These are phyloP conservation scores for Melaleuca alternifolia DNA, from an alignment of 345 rosid genomes.

Conservation along the genomic window DNA sequence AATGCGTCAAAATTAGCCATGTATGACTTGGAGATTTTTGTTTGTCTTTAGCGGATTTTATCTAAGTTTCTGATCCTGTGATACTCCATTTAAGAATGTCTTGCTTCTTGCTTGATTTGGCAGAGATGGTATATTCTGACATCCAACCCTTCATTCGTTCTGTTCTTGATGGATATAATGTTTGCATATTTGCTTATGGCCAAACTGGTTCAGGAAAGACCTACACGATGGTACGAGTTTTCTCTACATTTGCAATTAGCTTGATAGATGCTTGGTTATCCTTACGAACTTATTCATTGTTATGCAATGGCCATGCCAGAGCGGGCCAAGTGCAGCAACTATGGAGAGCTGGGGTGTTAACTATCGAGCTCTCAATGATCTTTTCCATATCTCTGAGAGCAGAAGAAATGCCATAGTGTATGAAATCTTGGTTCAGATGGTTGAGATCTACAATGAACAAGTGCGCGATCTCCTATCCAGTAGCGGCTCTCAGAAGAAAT, in stretches of 20 bases:
- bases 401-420: constrained; percentile 42
- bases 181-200: constrained; percentile 96
- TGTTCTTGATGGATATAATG: constrained; percentile 80
- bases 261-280: neutral
- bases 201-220: constrained; percentile 99
- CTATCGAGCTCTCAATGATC: constrained; percentile 73
- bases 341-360: constrained; percentile 90
- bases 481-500: constrained; percentile 59
- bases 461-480: constrained; percentile 61
- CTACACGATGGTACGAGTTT: constrained; percentile 61
- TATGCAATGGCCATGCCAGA: constrained; percentile 22
- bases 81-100: neutral
- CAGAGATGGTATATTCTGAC: constrained; percentile 75
- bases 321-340: constrained; percentile 52
- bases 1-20: neutral
- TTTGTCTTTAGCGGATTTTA: neutral
- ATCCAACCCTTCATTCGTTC: constrained; percentile 64
- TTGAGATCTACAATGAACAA: constrained; percentile 92
- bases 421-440: constrained; percentile 73
- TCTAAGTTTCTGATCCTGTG: neutral
- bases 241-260: neutral
- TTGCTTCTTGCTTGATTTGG: constrained; percentile 7
- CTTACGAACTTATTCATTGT: neutral
- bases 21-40: neutral
- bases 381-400: constrained; percentile 53